Evolutionary conservation across 192 early-diverging fungal species (phyloP).

Genomic region (Coemansia biformis): DNA sequence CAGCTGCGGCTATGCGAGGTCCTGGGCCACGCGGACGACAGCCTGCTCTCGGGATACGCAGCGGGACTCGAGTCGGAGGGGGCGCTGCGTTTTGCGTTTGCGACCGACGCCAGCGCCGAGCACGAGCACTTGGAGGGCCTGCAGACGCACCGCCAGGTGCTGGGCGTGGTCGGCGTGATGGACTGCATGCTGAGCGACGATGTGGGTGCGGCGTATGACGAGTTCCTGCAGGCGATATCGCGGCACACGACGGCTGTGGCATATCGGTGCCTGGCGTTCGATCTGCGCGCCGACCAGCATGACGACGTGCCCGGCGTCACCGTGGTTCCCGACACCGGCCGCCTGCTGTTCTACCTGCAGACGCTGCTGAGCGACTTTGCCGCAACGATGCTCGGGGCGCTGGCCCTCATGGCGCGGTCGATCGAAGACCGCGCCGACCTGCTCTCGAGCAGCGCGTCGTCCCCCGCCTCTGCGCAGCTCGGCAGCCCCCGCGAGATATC

Average conservation of each 20-base stretch:
- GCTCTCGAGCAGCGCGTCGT: neutral
- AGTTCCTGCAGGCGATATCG: slow-evolving; percentile 26
- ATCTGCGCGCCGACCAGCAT: slow-evolving; percentile 13
- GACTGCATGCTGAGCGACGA: slow-evolving; percentile 24
- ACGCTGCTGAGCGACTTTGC: slow-evolving; percentile 27
- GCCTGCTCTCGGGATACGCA: slow-evolving; percentile 10
- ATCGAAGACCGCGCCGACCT: slow-evolving; percentile 33
- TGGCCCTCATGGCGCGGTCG: slow-evolving; percentile 37
- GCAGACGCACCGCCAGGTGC: slow-evolving; percentile 45
- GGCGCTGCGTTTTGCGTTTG: slow-evolving; percentile 29
- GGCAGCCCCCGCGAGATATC: neutral
- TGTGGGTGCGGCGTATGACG: slow-evolving; percentile 17
- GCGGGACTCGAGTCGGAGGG: slow-evolving; percentile 20
- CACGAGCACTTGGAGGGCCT: slow-evolving; percentile 48
- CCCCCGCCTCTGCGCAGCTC: neutral
- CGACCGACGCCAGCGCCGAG: slow-evolving; percentile 11
- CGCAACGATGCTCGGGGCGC: slow-evolving; percentile 33
- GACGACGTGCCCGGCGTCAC: slow-evolving; percentile 31
- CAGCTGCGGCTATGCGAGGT: slow-evolving; percentile 22
- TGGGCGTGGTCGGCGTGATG: slow-evolving; percentile 45
- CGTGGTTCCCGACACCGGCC: slow-evolving; percentile 16
- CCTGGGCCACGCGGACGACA: slow-evolving; percentile 19
- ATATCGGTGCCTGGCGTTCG: slow-evolving; percentile 38
- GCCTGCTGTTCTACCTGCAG: slow-evolving; percentile 26
- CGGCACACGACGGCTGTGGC: slow-evolving; percentile 33